Evolutionary conservation across 2,329 filamentous ascomycete species (phyloP).

Genomic region (Xylaria sp.): DNA sequence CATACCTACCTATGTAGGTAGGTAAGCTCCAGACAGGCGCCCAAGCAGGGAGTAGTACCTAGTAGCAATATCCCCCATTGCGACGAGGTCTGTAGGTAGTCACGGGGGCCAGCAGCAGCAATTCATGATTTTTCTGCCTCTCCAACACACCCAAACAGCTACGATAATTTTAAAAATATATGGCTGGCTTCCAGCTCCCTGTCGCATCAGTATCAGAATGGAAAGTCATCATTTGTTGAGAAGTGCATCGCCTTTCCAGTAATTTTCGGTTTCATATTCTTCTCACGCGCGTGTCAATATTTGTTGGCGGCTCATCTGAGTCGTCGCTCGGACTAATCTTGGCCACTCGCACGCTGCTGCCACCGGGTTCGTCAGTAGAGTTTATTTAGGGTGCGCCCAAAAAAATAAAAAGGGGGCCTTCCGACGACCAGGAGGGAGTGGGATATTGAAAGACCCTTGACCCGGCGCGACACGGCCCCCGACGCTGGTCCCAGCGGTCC

Average conservation of each 20-base stretch:
- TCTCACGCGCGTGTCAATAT: background rate
- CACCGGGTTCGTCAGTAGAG: background rate
- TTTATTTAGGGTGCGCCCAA: constrained; percentile 21
- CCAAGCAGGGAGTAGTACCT: background rate
- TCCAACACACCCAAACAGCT: background rate
- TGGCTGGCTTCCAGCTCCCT: background rate
- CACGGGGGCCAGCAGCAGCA: too few relatives aligned
- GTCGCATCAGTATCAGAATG: background rate
- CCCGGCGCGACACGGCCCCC: constrained; percentile 18
- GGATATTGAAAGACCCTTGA: constrained; percentile 23
- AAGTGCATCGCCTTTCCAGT: background rate
- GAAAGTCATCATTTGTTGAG: background rate
- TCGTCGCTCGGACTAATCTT: background rate
- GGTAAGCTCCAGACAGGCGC: too few relatives aligned
- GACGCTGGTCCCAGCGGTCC: constrained; percentile 10
- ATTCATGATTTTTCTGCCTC: too few relatives aligned
- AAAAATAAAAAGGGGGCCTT: constrained; percentile 5
- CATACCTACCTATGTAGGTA: too few relatives aligned
- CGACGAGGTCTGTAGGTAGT: background rate
- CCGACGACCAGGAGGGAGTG: constrained; percentile 10
- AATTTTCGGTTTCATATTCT: constrained; percentile 9
- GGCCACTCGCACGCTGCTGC: constrained; percentile 5
- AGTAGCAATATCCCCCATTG: too few relatives aligned
- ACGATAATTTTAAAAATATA: background rate
- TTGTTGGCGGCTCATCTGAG: background rate